Conservation (phyloP, 371 early-diverging fungal genomes). For the Dentiscutata heterogama region DNA sequence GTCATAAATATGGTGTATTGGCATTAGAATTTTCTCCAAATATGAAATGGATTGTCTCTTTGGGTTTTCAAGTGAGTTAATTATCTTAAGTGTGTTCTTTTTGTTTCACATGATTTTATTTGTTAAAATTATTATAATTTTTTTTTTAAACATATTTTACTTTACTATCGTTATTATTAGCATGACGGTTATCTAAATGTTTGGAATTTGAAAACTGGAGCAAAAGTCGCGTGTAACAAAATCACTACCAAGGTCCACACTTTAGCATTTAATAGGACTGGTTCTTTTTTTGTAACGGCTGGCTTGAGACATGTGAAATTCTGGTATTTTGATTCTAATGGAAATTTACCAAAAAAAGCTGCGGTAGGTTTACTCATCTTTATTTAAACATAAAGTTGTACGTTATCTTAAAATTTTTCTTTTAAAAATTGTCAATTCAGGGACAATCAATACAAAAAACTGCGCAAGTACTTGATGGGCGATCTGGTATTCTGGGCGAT, state of each 20-base stretch:
- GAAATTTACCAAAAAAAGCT: constrained; percentile 42
- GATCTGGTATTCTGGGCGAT: constrained; percentile 76
- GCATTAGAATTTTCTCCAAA: constrained; percentile 81
- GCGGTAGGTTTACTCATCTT: constrained; percentile 20
- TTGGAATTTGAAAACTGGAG: constrained; percentile 84
- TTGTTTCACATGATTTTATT: neutral
- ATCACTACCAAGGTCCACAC: constrained; percentile 74
- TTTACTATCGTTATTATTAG: constrained; percentile 52
- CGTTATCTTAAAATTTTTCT: constrained; percentile 2
- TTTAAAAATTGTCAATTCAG: neutral
- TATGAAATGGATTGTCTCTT: constrained; percentile 75
- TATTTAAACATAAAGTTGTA: neutral
- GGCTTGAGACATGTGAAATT: constrained; percentile 84
- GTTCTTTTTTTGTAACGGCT: constrained; percentile 81
- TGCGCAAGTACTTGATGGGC: constrained; percentile 76
- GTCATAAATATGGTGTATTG: constrained; percentile 86
- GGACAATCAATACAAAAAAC: constrained; percentile 37
- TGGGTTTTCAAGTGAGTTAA: constrained; percentile 79
- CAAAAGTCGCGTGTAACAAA: constrained; percentile 73
- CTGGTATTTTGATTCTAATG: constrained; percentile 76
- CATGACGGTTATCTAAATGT: constrained; percentile 86
- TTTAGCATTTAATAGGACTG: constrained; percentile 73
- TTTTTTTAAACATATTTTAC: neutral
- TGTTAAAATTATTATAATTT: neutral
- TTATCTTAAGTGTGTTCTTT: neutral